Percentiles rank a stretch among this genome's conserved stretches.
phyloP scores from a whole-genome alignment of 192 early-diverging fungal genomes.

The Phycomyces nitens region DNA sequence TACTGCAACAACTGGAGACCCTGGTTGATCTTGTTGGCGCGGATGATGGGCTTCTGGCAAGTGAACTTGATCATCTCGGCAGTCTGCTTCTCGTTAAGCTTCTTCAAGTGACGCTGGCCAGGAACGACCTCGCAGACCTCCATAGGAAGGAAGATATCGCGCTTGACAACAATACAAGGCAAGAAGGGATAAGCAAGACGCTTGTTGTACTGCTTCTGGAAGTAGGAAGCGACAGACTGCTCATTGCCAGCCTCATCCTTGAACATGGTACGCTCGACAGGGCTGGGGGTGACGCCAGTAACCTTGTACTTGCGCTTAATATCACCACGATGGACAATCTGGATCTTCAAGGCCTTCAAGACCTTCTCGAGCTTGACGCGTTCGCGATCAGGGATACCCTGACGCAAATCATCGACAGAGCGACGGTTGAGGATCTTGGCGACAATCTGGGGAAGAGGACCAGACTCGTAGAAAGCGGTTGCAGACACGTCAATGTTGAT shows the following conservation, averaged over 20 bases:
- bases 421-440: slow-evolving; percentile 60
- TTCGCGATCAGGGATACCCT: slow-evolving; percentile 42
- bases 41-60: slow-evolving; percentile 74
- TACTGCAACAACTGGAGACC: slow-evolving; percentile 65
- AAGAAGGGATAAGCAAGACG: slow-evolving; percentile 71
- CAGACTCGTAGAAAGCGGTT: slow-evolving; percentile 65
- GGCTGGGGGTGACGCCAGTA: slow-evolving; percentile 55
- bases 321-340: slow-evolving; percentile 60
- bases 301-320: slow-evolving; percentile 73
- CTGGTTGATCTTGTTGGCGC: slow-evolving; percentile 79
- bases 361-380: slow-evolving; percentile 43
- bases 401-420: slow-evolving; percentile 41
- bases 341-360: slow-evolving; percentile 51
- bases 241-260: slow-evolving; percentile 49
- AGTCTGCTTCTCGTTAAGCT: slow-evolving; percentile 81
- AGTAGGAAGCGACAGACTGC: slow-evolving; percentile 76
- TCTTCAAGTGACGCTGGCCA: slow-evolving; percentile 79
- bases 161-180: slow-evolving; percentile 73
- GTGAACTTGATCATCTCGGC: slow-evolving; percentile 94
- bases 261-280: slow-evolving; percentile 72
- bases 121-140: slow-evolving; percentile 82
- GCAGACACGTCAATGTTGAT: slow-evolving; percentile 72
- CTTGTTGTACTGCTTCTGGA: slow-evolving; percentile 65
- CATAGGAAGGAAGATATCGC: slow-evolving; percentile 73
- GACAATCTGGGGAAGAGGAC: slow-evolving; percentile 68